Conservation (phyloP, 2,329 filamentous ascomycete species). For the Bipolaris zeicola region DNA sequence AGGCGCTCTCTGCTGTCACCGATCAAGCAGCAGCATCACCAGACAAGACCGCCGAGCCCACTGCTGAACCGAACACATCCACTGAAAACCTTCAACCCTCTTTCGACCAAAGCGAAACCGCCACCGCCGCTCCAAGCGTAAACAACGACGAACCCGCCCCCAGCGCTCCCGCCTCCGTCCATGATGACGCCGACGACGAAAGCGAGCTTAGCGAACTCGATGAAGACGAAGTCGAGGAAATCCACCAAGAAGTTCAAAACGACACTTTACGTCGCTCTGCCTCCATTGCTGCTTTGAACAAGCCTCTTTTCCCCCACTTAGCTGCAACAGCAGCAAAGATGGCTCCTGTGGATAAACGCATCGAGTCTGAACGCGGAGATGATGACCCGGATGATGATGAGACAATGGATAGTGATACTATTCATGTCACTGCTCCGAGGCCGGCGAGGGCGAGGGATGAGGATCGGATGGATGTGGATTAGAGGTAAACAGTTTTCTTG, state of each 20-base stretch:
- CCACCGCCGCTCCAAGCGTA: conserved; percentile 44
- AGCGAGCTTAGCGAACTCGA: conserved; percentile 61
- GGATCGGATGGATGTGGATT: conserved; percentile 11
- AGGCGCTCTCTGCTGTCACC: conserved; percentile 21
- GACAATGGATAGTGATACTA: neutral
- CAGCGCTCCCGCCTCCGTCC: conserved; percentile 62
- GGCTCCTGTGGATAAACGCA: conserved; percentile 1
- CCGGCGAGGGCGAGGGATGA: neutral
- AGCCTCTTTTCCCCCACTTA: conserved; percentile 37
- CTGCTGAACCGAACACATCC: conserved; percentile 6
- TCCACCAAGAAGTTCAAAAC: conserved; percentile 31
- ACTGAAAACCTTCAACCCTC: conserved; percentile 24
- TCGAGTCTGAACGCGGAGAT: neutral
- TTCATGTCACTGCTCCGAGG: neutral
- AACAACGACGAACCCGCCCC: conserved; percentile 48
- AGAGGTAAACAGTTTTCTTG: neutral
- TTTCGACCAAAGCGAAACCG: conserved; percentile 45
- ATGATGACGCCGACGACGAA: conserved; percentile 61
- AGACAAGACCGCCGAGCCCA: conserved; percentile 21
- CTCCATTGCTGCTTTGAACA: conserved; percentile 22
- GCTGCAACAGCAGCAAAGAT: neutral
- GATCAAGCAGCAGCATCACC: conserved; percentile 20
- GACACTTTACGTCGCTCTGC: conserved; percentile 18
- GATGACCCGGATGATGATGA: neutral
- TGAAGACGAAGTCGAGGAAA: conserved; percentile 48